These are phyloP conservation scores for Pythium vanterpoolii DNA, from an alignment of 352 stramenopile genomes.

Conservation along the genomic window DNA sequence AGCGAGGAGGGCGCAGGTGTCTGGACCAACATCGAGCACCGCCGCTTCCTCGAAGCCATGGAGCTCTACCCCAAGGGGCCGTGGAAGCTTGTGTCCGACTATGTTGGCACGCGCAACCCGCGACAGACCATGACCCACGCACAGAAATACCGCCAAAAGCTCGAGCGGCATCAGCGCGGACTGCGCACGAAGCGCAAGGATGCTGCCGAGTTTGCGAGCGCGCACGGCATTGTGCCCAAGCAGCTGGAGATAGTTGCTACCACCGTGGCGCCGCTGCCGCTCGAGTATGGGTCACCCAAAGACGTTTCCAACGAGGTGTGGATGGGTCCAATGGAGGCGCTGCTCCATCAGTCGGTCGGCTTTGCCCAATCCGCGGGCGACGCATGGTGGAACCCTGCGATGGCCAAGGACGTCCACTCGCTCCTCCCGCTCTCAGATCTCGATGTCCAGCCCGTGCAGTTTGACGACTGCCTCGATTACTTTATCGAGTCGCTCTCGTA, in stretches of 20 bases:
- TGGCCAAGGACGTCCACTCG: background rate
- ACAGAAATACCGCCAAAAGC: conserved; percentile 34
- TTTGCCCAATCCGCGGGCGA: background rate
- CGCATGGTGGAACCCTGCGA: conserved; percentile 4
- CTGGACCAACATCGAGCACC: conserved; percentile 35
- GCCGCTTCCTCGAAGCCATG: conserved; percentile 33
- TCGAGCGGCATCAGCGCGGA: conserved; percentile 30
- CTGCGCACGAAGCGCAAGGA: conserved; percentile 22
- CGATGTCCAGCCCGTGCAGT: conserved; percentile 14
- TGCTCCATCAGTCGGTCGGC: conserved; percentile 7
- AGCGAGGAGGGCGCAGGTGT: conserved; percentile 23
- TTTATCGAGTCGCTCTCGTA: conserved; percentile 26
- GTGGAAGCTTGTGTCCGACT: conserved; percentile 36
- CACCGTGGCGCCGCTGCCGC: conserved; percentile 1
- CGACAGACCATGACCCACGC: conserved; percentile 31
- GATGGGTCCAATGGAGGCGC: conserved; percentile 8
- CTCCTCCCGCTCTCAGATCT: conserved; percentile 20
- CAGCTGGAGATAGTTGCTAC: background rate
- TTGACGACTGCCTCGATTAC: conserved; percentile 32
- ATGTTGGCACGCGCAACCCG: conserved; percentile 28
- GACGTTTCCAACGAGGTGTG: conserved; percentile 16
- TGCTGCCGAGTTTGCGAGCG: conserved; percentile 5
- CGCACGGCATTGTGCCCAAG: conserved; percentile 1
- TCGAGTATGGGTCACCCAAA: conserved; percentile 23
- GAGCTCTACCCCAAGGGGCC: conserved; percentile 33